Evolutionary conservation across 108 stramenopile species (phyloP), one percentile per base, ranked within the genome.

Genomic region (Mediolabrus comicus): DNA sequence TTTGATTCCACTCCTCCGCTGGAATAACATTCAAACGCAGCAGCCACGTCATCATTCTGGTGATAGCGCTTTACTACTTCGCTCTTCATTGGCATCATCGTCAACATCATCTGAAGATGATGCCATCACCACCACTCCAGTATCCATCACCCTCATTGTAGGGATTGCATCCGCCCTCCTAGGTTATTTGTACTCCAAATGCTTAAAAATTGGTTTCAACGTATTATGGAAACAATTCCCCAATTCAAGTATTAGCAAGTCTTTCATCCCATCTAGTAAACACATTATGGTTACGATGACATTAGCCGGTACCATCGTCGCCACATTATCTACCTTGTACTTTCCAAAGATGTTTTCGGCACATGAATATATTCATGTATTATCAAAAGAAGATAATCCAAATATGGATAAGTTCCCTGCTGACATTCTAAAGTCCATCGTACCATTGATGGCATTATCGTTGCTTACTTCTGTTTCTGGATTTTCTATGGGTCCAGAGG

Each of bases 401-500:
- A 59, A 53, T 14, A 57, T 61, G 74, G 62, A 68, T 58, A 56
- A 65, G 29, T 68, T 86, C 38, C 85, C 85, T 0, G 52, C 62
- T 14, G 69, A 62, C 32, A 53, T n/a, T n/a, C n/a, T 52, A 10
- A 22, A 5, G 3, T 28, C 56, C 32, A 35, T 84, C 5, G 30
- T 80, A 36, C 83, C 86, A 10, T 51, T 86, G 3, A 32, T 89
- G 65, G 4, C 60, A 10, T 27, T 86, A 36, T 78, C 67, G 3
- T 61, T 84, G 22, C 39, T 86, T 25, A 85, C 88, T 43, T 83
- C 84, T 9, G 53, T 84, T 10, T 84, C 83, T 65, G 88, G 88
- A 8, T 85, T 89, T 64, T 69, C 67, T 41, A 54, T 86, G 2
- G 88, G 84, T 9, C 88, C 88, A 7, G 88, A 89, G 62, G 88